These are phyloP conservation scores for Podosphaera leucotricha DNA, from an alignment of 2,329 filamentous ascomycete species.

Conservation along the genomic window DNA sequence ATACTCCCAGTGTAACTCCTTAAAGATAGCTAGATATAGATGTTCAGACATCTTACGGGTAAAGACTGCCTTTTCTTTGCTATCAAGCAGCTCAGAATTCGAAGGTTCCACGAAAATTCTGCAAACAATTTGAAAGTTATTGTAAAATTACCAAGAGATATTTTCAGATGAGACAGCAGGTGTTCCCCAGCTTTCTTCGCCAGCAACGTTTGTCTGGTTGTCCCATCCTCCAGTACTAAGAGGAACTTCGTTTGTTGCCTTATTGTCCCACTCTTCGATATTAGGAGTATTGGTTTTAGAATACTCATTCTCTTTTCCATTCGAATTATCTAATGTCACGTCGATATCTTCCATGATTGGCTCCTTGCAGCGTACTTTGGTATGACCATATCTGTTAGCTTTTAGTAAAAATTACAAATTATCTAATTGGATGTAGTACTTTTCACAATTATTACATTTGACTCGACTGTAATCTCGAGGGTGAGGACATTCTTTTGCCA, in stretches of 20 bases:
- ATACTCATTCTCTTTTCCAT: not conserved
- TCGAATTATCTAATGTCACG: not conserved
- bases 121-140: too few relatives aligned
- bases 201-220: not conserved
- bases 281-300: not conserved
- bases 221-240: not conserved
- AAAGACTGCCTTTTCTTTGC: too few relatives aligned
- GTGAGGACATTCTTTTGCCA: constrained; percentile 26
- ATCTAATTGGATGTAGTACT: constrained; percentile 9
- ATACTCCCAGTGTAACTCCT: too few relatives aligned
- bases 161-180: not conserved
- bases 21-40: too few relatives aligned
- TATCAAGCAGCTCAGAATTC: too few relatives aligned
- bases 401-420: constrained; percentile 1
- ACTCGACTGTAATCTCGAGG: constrained; percentile 23
- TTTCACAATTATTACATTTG: constrained; percentile 32
- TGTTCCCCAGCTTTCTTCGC: not conserved
- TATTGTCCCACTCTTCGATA: not conserved
- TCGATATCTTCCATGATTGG: constrained; percentile 7
- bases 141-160: too few relatives aligned
- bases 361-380: constrained; percentile 19
- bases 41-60: too few relatives aligned
- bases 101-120: too few relatives aligned
- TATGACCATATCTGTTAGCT: constrained; percentile 16
- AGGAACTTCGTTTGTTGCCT: not conserved